A percentile compares a stretch with the other conserved stretches of the same genome.
Conservation (phyloP, 192 early-diverging fungal species). For the Coemansia pectinata region DNA sequence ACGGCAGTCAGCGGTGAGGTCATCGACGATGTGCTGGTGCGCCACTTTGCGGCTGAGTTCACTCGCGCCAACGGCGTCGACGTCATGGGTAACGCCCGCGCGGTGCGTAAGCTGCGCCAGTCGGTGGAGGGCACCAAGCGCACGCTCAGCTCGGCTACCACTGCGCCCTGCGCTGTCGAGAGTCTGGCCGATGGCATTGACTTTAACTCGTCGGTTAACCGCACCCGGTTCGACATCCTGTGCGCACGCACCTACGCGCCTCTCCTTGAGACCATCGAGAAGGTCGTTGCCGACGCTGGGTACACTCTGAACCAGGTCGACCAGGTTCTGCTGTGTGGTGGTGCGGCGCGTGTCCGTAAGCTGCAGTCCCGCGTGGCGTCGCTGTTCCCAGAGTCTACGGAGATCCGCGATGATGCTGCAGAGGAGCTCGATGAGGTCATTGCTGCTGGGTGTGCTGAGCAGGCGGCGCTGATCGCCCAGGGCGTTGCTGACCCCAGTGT, state of each 20-base stretch:
- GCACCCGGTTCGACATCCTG: slow-evolving; percentile 90
- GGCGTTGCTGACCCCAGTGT: slow-evolving; percentile 12
- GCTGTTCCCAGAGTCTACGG: slow-evolving; percentile 70
- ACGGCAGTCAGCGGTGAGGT: slow-evolving; percentile 77
- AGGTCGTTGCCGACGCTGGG: slow-evolving; percentile 66
- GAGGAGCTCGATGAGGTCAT: slow-evolving; percentile 95
- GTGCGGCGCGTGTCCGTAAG: slow-evolving; percentile 82
- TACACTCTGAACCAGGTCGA: slow-evolving; percentile 76
- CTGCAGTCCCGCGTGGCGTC: slow-evolving; percentile 74
- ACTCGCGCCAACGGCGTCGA: slow-evolving; percentile 83
- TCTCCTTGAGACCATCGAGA: slow-evolving; percentile 65
- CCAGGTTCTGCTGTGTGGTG: slow-evolving; percentile 89
- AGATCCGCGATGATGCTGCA: slow-evolving; percentile 64
- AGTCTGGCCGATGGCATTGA: slow-evolving; percentile 90
- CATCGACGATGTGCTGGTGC: slow-evolving; percentile 82
- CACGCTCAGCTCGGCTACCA: slow-evolving; percentile 74
- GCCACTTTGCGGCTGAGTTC: slow-evolving; percentile 85
- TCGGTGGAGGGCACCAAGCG: slow-evolving; percentile 93
- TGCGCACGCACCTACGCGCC: slow-evolving; percentile 72
- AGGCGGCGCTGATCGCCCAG: slow-evolving; percentile 75
- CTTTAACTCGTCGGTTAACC: slow-evolving; percentile 78
- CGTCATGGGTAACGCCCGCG: slow-evolving; percentile 70
- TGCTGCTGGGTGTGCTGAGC: slow-evolving; percentile 85
- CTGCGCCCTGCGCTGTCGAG: slow-evolving; percentile 92
- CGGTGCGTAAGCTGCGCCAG: slow-evolving; percentile 77